These are phyloP conservation scores for Cajanus cajan DNA, from an alignment of 306 rosid genomes.

Conservation along the genomic window DNA sequence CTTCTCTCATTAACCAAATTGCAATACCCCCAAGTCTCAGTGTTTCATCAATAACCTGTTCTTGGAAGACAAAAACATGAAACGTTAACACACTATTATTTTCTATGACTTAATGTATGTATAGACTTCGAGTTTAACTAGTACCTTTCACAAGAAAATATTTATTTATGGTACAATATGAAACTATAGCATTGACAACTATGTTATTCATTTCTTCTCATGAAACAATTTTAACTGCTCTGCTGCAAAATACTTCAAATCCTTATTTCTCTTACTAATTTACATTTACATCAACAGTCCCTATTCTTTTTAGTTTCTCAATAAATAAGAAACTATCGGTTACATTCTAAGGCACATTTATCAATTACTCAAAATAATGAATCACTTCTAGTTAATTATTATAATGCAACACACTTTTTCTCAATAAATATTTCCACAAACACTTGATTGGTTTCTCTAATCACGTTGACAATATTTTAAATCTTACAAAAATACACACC, in stretches of 20 bases:
- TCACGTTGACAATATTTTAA: background rate
- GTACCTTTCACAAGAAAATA: background rate
- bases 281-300: background rate
- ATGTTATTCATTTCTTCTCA: background rate
- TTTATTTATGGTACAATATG: constrained; percentile 8
- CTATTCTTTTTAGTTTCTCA: no score
- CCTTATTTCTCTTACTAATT: background rate
- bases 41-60: constrained; percentile 88
- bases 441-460: no score
- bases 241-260: background rate
- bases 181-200: no score
- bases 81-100: background rate
- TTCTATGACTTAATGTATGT: background rate
- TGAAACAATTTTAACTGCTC: no score
- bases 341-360: background rate
- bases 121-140: background rate
- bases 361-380: background rate
- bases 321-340: background rate
- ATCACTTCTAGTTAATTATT: background rate
- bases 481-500: background rate
- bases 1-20: constrained; percentile 93
- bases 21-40: constrained; percentile 93
- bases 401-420: background rate
- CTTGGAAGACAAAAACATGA: constrained; percentile 4
- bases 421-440: background rate